Base-by-base conservation (phyloP, 2,329 filamentous ascomycete species). In the Aspergillus calidoustus region DNA sequence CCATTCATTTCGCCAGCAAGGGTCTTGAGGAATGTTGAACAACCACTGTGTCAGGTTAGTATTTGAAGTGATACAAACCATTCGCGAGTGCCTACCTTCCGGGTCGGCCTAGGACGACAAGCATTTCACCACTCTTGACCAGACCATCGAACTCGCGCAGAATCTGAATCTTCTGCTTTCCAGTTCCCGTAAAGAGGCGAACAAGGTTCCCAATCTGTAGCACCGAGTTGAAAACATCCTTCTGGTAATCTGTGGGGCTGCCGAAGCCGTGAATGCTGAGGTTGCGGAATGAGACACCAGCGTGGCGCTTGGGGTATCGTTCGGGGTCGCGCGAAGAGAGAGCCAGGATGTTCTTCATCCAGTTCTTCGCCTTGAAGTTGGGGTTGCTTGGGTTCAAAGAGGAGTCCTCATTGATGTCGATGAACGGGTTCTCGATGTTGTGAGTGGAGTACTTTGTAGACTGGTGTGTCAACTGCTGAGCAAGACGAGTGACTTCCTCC, bases 21-120 rank as follows among this genome's bases (percentile, higher is more conserved):
- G 0, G 91, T 92, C 82, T 96, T 96, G 66, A 96, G 81, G 66
- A 96, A 89, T 2, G 92, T 96, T n/a, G 90, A 92, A 76, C 93
- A 96, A 60, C 80, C 80, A 60, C 76, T 72, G 25, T 51, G 22
- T 62, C 38, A 30, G 38, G 7, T 11, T 23, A 41, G n/a, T 41
- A 51, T 19, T 4, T 15, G 15, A 17, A 41, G 34, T 41, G 11
- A 2, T 17, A 41, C 34, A 41, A 41, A 15, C 34, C 8, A 57
- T 49, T 62, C 66, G 68, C 65, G 56, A 48, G 30, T 25, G 46
- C 51, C 17, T 60, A 60, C 58, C 58, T 78, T 57, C 81, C 81
- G 7, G 81, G 81, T 54, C 79, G 79, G 3, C 84, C 84, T 0
- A 87, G 78, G 1, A 87, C 84, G 11, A 86, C 78, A 55, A 86